A percentile compares a stretch with the other conserved stretches of the same genome.
phyloP scores from a whole-genome alignment of 2,329 filamentous ascomycete genomes.

The Colletotrichum tabaci region DNA sequence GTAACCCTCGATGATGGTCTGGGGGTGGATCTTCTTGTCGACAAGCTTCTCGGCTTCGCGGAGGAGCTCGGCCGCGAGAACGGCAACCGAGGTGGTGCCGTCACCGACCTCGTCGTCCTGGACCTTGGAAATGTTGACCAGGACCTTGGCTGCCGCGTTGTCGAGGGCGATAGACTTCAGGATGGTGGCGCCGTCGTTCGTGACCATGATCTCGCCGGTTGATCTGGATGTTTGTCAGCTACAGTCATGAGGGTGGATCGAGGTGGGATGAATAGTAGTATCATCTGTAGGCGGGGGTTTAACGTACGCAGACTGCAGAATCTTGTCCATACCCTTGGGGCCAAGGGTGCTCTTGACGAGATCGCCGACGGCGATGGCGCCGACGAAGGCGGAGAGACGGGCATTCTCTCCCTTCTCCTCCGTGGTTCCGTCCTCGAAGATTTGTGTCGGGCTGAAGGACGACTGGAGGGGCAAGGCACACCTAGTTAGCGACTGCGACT shows the following conservation, averaged over 20 bases:
- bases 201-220: constrained; percentile 97
- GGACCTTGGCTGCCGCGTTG: constrained; percentile 97
- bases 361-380: constrained; percentile 97
- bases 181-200: constrained; percentile 98
- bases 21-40: constrained; percentile 98
- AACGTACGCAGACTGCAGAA: constrained; percentile 91
- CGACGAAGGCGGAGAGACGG: constrained; percentile 97
- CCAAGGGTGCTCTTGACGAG: constrained; percentile 97
- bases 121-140: constrained; percentile 99
- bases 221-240: constrained; percentile 69
- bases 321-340: constrained; percentile 99
- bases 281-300: constrained; percentile 18
- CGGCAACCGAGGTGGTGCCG: constrained; percentile 97
- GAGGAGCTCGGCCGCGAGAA: constrained; percentile 93
- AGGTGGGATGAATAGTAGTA: background rate
- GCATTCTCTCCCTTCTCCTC: constrained; percentile 99
- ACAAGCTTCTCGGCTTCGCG: constrained; percentile 98
- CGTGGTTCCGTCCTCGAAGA: constrained; percentile 96
- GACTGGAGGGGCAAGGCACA: constrained; percentile 51
- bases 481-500: background rate
- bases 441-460: constrained; percentile 92
- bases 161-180: constrained; percentile 98
- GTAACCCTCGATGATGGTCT: constrained; percentile 99
- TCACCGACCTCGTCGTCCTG: constrained; percentile 99
- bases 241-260: constrained; percentile 38